Evolutionary conservation across 768 basidiomycete genomes (phyloP).

Genomic region (Termitomyces sp.): DNA sequence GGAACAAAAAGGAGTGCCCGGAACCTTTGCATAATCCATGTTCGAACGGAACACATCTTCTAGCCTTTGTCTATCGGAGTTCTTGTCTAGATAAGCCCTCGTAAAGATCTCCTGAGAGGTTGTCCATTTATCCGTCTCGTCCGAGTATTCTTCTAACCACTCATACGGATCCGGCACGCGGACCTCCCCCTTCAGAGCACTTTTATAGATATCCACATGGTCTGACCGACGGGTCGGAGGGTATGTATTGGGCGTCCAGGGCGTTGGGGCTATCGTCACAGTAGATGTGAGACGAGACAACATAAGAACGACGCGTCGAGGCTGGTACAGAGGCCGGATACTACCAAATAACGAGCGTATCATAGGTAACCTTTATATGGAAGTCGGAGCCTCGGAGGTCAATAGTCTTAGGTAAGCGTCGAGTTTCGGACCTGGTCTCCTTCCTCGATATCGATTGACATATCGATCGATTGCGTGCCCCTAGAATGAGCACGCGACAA

Average conservation of each 20-base stretch:
- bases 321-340: conserved; percentile 6
- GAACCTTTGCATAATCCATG: conserved; percentile 41
- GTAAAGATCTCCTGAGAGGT: conserved; percentile 58
- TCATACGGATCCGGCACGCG: conserved; percentile 67
- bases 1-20: neutral
- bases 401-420: conserved; percentile 7
- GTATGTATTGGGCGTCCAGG: conserved; percentile 58
- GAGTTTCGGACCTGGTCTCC: too few relatives aligned
- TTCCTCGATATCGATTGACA: conserved; percentile 5
- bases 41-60: conserved; percentile 52
- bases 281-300: conserved; percentile 21
- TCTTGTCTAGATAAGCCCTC: conserved; percentile 57
- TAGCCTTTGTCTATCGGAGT: conserved; percentile 52
- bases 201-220: conserved; percentile 67
- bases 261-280: conserved; percentile 33
- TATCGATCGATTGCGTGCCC: conserved; percentile 12
- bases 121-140: conserved; percentile 66
- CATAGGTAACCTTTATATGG: conserved; percentile 21
- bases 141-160: conserved; percentile 65
- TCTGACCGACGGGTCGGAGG: conserved; percentile 63
- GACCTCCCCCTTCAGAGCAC: conserved; percentile 57
- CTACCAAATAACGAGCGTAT: conserved; percentile 15
- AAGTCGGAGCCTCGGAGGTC: neutral
- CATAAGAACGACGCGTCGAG: conserved; percentile 20
- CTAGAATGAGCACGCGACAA: conserved; percentile 7